Evolutionary conservation across 2,329 filamentous ascomycete genomes (phyloP).

Genomic region (Chalara sp.): DNA sequence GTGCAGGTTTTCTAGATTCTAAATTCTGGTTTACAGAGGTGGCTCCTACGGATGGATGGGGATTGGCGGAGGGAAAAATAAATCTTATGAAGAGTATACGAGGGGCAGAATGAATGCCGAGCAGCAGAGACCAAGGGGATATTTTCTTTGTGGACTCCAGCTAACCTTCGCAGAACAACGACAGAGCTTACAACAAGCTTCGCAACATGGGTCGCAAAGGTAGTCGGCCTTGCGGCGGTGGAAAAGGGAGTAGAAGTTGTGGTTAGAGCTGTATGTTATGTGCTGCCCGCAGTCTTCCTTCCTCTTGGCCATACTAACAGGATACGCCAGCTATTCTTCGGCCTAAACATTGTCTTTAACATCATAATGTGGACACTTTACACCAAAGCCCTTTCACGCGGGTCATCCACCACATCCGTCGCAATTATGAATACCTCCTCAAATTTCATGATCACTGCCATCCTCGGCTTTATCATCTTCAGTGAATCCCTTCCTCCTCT

Average conservation of each 20-base stretch:
- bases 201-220: conserved; percentile 37
- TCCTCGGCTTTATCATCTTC: conserved; percentile 66
- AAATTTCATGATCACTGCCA: conserved; percentile 73
- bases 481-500: conserved; percentile 62
- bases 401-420: conserved; percentile 71
- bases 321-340: conserved; percentile 52
- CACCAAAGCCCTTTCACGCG: conserved; percentile 67
- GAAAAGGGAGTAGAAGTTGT: conserved; percentile 41
- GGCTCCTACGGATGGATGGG: neutral
- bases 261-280: conserved; percentile 40
- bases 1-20: conserved; percentile 26
- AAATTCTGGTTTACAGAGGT: neutral
- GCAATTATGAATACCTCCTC: conserved; percentile 76
- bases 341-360: conserved; percentile 41
- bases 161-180: conserved; percentile 36
- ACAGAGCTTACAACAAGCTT: conserved; percentile 48
- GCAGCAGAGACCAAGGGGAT: too few relatives aligned
- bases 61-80: neutral
- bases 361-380: conserved; percentile 73
- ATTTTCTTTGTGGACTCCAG: neutral
- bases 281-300: neutral
- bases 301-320: neutral
- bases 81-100: too few relatives aligned
- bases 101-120: too few relatives aligned
- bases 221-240: conserved; percentile 36